phyloP scores from a whole-genome alignment of 75 land plant genomes.

The Picea sitchensis region DNA sequence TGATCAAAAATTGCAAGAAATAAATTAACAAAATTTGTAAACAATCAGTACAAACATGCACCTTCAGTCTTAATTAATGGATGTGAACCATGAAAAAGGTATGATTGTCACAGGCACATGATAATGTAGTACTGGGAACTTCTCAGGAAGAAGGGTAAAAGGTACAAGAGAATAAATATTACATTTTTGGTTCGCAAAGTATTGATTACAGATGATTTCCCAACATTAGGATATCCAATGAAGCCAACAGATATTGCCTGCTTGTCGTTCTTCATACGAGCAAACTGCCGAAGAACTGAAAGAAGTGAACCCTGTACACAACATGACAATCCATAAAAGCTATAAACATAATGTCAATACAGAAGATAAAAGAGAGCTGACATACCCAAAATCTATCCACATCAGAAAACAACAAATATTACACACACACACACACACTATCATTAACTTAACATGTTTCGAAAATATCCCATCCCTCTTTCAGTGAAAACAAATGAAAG shows the following conservation, averaged over 20 bases:
- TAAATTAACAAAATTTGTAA: too few relatives aligned
- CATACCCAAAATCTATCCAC: background rate
- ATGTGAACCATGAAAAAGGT: background rate
- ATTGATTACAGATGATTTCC: conserved; percentile 97
- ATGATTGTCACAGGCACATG: background rate
- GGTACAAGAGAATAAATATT: conserved; percentile 11
- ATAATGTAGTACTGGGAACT: background rate
- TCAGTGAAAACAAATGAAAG: conserved; percentile 3
- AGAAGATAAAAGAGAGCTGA: background rate
- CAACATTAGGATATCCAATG: conserved; percentile 92
- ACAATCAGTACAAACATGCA: background rate
- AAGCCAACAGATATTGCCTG: conserved; percentile 99
- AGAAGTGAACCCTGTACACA: conserved; percentile 82
- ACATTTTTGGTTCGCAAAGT: conserved; percentile 91
- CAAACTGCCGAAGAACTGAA: conserved; percentile 86
- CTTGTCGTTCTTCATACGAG: conserved; percentile 91
- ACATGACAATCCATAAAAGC: conserved; percentile 5
- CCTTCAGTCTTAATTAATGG: background rate
- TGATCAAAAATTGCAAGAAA: too few relatives aligned
- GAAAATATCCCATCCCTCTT: background rate
- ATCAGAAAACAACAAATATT: background rate
- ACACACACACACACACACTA: background rate
- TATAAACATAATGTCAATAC: background rate
- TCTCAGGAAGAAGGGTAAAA: background rate
- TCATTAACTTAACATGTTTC: background rate